Percentiles rank a stretch among this genome's conserved stretches.
Conservation (phyloP, 768 basidiomycete species). For the Naganishia antarctica region DNA sequence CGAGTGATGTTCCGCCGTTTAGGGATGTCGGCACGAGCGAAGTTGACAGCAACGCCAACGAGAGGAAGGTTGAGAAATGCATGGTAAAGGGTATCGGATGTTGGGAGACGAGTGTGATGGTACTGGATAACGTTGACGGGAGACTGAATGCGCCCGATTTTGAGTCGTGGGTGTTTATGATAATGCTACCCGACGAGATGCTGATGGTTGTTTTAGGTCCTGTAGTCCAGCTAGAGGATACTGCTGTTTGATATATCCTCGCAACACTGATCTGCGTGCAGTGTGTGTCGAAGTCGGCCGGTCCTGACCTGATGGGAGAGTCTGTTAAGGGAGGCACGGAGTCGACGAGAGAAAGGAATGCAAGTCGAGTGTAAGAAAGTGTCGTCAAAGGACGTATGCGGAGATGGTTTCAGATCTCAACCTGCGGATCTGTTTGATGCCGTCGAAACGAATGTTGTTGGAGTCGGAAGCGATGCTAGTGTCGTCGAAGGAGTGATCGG, state of each 20-base stretch:
- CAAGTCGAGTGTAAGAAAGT: not conserved
- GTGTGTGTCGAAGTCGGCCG: not conserved
- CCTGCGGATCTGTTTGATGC: too few relatives aligned
- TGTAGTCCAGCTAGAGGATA: slow-evolving; percentile 11
- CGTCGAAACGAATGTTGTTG: too few relatives aligned
- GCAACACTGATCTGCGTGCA: not conserved
- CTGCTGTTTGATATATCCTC: not conserved
- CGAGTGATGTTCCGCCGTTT: slow-evolving; percentile 4
- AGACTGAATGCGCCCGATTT: not conserved
- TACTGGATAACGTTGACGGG: not conserved
- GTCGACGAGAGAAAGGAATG: slow-evolving; percentile 1
- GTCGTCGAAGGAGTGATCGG: too few relatives aligned
- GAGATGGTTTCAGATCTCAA: not conserved
- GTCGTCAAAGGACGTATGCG: not conserved
- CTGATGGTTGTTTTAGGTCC: too few relatives aligned
- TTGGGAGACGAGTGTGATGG: not conserved
- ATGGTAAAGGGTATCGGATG: not conserved
- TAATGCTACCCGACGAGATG: too few relatives aligned
- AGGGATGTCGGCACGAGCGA: not conserved
- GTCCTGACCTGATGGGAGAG: too few relatives aligned
- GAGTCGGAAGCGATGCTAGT: too few relatives aligned
- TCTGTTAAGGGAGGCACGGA: not conserved
- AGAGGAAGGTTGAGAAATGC: slow-evolving; percentile 1
- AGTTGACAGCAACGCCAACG: not conserved
- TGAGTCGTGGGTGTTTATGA: not conserved